These are phyloP conservation scores for Magnusiomyces ingens DNA, from an alignment of 1,139 yeast species.

Conservation along the genomic window DNA sequence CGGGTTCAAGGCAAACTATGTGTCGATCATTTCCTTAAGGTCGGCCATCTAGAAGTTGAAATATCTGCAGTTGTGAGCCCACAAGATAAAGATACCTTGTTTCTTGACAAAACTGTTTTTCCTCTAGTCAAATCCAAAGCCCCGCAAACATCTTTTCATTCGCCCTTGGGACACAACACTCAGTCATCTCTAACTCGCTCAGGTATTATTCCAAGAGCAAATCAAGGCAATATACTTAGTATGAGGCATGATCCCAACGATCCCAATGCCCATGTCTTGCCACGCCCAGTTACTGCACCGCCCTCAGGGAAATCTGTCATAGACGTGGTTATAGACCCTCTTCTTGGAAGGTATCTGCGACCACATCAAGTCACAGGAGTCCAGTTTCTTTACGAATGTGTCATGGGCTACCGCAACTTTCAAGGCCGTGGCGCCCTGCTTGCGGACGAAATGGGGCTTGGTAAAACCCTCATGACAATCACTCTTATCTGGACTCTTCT, in stretches of 20 bases:
- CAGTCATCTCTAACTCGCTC: conserved; percentile 7
- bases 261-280: conserved; percentile 43
- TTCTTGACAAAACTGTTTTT: background rate
- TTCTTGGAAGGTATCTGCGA: conserved; percentile 49
- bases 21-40: conserved; percentile 39
- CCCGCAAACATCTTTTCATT: background rate
- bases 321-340: conserved; percentile 69
- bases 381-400: conserved; percentile 68
- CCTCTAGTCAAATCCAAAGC: background rate
- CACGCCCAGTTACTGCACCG: conserved; percentile 25
- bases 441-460: conserved; percentile 98
- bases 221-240: conserved; percentile 9
- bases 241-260: conserved; percentile 39
- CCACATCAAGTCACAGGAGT: conserved; percentile 88
- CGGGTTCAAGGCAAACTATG: conserved; percentile 6
- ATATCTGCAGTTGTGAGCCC: background rate
- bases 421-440: conserved; percentile 70
- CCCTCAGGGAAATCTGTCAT: conserved; percentile 23
- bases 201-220: background rate
- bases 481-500: conserved; percentile 76
- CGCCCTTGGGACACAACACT: background rate
- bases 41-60: conserved; percentile 51
- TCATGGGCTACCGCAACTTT: conserved; percentile 54
- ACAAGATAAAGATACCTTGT: background rate
- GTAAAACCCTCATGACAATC: conserved; percentile 86